phyloP scores from a whole-genome alignment of 164 flowering plant species.

The Taxillus chinensis region DNA sequence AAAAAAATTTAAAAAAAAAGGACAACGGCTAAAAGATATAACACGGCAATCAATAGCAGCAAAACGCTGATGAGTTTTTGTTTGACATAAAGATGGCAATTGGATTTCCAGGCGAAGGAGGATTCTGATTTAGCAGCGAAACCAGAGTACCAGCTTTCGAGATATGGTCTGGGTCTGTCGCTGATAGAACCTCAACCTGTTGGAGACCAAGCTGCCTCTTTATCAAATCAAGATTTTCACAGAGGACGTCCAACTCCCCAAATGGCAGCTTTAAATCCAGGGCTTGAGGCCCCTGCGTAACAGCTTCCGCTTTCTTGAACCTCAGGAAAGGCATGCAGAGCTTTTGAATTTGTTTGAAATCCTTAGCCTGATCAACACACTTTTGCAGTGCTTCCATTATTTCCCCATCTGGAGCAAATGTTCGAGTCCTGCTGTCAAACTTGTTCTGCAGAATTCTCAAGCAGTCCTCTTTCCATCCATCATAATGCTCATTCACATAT shows the following conservation, averaged over 20 bases:
- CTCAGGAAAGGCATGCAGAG: constrained; percentile 81
- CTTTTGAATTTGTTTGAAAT: constrained; percentile 61
- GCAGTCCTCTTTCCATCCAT: constrained; percentile 85
- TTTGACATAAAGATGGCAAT: constrained; percentile 52
- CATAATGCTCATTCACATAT: constrained; percentile 69
- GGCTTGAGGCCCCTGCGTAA: constrained; percentile 56
- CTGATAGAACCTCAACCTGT: constrained; percentile 49
- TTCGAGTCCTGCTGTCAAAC: constrained; percentile 22
- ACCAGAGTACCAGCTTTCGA: constrained; percentile 42
- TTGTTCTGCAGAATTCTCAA: constrained; percentile 52
- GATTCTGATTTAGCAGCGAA: constrained; percentile 43
- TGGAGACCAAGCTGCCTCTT: constrained; percentile 71
- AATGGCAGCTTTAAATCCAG: constrained; percentile 71
- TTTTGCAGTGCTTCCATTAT: constrained; percentile 43
- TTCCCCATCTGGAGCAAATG: constrained; percentile 62
- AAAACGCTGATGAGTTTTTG: neutral
- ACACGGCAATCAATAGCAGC: neutral
- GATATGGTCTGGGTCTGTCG: constrained; percentile 31
- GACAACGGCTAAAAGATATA: too few relatives aligned
- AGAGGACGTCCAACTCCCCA: constrained; percentile 71
- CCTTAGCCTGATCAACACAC: constrained; percentile 31
- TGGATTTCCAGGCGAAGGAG: constrained; percentile 84
- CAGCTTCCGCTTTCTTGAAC: constrained; percentile 74
- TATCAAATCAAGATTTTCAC: constrained; percentile 62
- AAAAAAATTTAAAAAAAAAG: too few relatives aligned